phyloP scores from a whole-genome alignment of 768 basidiomycete genomes.

The Glaciozyma antarctica region DNA sequence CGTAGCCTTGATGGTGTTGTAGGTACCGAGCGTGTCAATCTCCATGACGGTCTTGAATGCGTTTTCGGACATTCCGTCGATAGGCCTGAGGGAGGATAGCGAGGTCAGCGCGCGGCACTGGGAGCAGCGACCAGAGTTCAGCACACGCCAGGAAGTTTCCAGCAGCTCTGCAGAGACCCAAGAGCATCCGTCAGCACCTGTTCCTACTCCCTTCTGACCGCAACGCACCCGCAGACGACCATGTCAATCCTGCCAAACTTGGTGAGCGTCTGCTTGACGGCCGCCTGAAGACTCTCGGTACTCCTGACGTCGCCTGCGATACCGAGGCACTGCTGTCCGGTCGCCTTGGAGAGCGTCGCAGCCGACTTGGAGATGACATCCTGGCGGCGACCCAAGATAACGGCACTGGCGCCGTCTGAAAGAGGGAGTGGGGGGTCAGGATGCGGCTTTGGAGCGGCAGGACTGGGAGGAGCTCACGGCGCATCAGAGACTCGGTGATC shows the following conservation, averaged over 20 bases:
- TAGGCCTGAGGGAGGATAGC: no score
- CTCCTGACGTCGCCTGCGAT: constrained; percentile 74
- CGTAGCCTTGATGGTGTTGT: constrained; percentile 56
- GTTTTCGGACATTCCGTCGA: no score
- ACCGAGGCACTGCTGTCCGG: constrained; percentile 62
- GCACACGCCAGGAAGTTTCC: constrained; percentile 75
- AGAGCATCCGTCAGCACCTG: background rate
- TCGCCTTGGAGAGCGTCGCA: constrained; percentile 56
- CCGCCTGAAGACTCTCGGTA: constrained; percentile 42
- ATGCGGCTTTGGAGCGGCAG: background rate
- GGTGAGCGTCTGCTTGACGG: constrained; percentile 59
- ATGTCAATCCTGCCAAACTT: constrained; percentile 83
- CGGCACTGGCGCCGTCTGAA: constrained; percentile 62
- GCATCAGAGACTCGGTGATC: background rate
- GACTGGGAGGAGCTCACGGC: background rate
- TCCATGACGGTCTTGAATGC: constrained; percentile 81
- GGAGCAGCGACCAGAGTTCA: no score
- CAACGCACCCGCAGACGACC: constrained; percentile 71
- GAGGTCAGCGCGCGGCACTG: no score
- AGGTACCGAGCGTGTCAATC: constrained; percentile 89
- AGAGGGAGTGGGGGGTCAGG: background rate
- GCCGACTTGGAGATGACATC: constrained; percentile 63
- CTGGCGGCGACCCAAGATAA: constrained; percentile 74
- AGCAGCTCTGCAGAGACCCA: constrained; percentile 49
- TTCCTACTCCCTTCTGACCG: background rate